Evolutionary conservation across 2,329 filamentous ascomycete species (phyloP).

Genomic region (Ascochyta fabae): DNA sequence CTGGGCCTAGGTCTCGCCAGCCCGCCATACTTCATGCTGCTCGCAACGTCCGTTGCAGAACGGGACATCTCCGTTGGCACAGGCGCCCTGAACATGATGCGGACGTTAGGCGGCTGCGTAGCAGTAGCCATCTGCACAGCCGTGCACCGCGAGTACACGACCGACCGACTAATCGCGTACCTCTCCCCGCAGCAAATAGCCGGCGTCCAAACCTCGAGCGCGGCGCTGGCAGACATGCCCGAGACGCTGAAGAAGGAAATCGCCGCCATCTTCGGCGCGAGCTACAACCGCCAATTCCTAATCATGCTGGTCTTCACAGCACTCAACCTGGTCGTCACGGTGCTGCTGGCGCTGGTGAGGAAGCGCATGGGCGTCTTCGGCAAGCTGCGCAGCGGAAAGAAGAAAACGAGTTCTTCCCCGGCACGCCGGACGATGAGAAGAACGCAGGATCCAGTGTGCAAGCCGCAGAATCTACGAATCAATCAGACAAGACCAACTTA

Average conservation of each 20-base stretch:
- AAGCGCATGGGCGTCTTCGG: constrained; percentile 36
- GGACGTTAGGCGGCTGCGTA: constrained; percentile 40
- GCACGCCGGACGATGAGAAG: neutral
- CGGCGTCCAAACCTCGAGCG: constrained; percentile 26
- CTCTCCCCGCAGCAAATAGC: constrained; percentile 32
- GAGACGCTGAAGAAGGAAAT: constrained; percentile 21
- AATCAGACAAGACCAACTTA: too few species aligned
- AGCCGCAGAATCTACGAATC: neutral
- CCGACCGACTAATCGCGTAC: constrained; percentile 23
- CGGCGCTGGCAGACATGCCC: constrained; percentile 25
- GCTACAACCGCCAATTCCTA: constrained; percentile 43
- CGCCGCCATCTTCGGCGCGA: constrained; percentile 36
- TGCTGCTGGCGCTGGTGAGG: constrained; percentile 27
- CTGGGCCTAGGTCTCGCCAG: constrained; percentile 35
- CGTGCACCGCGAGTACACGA: constrained; percentile 32
- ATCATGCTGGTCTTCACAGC: constrained; percentile 37
- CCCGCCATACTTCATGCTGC: constrained; percentile 38
- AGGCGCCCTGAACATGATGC: constrained; percentile 42
- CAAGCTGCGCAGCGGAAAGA: constrained; percentile 23
- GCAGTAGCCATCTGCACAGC: constrained; percentile 43
- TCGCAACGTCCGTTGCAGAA: constrained; percentile 30
- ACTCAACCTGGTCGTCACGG: constrained; percentile 32
- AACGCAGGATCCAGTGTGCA: neutral
- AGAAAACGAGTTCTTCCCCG: constrained; percentile 35
- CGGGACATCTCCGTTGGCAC: constrained; percentile 39